These are phyloP conservation scores for Lentinus polychrous DNA, from an alignment of 1,284 basidiomycete genomes.

Conservation along the genomic window DNA sequence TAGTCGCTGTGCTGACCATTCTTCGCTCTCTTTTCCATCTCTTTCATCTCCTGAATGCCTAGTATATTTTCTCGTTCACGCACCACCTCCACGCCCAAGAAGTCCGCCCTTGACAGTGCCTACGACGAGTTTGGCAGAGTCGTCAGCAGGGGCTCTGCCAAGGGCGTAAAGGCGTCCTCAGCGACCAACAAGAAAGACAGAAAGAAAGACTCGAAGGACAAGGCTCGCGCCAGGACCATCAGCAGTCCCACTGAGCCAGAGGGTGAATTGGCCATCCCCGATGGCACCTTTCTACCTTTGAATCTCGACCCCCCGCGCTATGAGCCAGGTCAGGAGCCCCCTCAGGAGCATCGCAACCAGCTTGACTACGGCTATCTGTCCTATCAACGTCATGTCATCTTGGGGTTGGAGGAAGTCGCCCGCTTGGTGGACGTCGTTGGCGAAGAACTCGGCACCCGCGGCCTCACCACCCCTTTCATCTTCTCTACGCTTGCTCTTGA, in stretches of 20 bases:
- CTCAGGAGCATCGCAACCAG: conserved; percentile 20
- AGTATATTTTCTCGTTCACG: conserved; percentile 51
- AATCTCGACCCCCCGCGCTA: conserved; percentile 44
- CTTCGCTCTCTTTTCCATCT: conserved; percentile 16
- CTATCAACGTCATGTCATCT: conserved; percentile 63
- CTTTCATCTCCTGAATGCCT: conserved; percentile 35
- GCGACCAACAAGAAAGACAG: conserved; percentile 40
- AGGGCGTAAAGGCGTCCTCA: conserved; percentile 16
- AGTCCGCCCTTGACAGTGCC: conserved; percentile 20
- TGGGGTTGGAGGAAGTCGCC: conserved; percentile 70
- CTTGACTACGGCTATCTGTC: conserved; percentile 70
- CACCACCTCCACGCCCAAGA: conserved; percentile 43
- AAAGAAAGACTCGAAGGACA: conserved; percentile 42
- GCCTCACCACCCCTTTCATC: conserved; percentile 82
- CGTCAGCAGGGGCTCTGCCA: conserved; percentile 36
- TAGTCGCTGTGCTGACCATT: conserved; percentile 19
- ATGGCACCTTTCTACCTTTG: conserved; percentile 58
- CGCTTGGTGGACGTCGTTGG: conserved; percentile 65
- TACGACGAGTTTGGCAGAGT: conserved; percentile 66
- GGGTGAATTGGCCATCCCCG: conserved; percentile 39
- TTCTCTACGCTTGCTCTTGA: conserved; percentile 86
- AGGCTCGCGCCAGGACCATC: conserved; percentile 33
- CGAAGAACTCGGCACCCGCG: conserved; percentile 66
- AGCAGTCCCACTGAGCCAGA: conserved; percentile 28
- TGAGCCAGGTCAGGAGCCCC: conserved; percentile 20